Evolutionary conservation across 495 filamentous ascomycete genomes (phyloP), one percentile per base, ranked within the genome.

Genomic region (Xylaria telfairii): DNA sequence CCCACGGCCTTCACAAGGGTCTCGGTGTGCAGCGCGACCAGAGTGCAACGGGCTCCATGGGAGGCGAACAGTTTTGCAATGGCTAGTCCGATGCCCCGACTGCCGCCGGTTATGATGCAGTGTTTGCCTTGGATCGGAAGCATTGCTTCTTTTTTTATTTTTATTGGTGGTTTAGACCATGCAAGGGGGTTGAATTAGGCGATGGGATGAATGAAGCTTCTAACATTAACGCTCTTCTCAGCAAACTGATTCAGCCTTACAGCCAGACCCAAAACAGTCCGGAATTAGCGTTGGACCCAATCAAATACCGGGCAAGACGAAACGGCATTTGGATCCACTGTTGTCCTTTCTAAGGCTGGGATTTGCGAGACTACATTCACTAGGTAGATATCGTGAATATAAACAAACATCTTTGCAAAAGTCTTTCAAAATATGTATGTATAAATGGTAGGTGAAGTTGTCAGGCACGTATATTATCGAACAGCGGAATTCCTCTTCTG

Each of bases 1-100:
- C 70, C 71, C 3, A 75, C 70, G 12, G 83, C 76, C 0, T 28
- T 49, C 2, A 76, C 41, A 17, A 93, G 83, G 5, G 80, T 79
- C 19, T 81, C 32, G 19, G 59, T 28, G 41, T 83, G 71, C 26
- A 88, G 81, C 5, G 84, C 88, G 10, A 92, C 79, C 0, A 94
- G 82, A 2, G 90, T 83, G 32, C 85, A 85, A 1, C 71, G 78
- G 37, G 87, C 89, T 26, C 90, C 91, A 67, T 92, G 85, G 30
- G 74, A 74, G 17, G 92, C 88, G 74, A 96, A 92, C 3, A 87
- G 81, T 26, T 81, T 77, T 5, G 93, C 92, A 71, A 95, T 93
- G 28, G 82, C 79, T 13, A 75, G 65, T 6, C 84, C 83, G 67
- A 85, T 84, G 57, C 81, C 82, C 28, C 75, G 69, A 54, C 77